phyloP scores from a whole-genome alignment of 1,139 yeast species.

The Suhomyces atakaporum region DNA sequence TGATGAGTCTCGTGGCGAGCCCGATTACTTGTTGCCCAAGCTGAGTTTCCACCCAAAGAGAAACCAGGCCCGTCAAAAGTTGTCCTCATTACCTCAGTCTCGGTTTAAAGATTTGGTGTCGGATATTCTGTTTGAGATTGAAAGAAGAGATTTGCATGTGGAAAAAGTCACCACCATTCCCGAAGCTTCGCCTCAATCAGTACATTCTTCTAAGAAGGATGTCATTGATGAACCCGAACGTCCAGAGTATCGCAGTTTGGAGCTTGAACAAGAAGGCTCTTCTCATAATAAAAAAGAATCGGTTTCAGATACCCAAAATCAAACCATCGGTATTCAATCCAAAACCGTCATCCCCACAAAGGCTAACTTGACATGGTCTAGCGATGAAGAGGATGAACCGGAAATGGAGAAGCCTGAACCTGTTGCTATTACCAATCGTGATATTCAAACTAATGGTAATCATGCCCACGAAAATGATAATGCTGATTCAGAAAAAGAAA shows the following conservation, averaged over 20 bases:
- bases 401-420: neutral
- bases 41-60: constrained; percentile 87
- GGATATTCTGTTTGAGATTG: constrained; percentile 86
- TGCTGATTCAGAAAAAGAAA: constrained; percentile 26
- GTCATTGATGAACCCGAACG: too few species aligned
- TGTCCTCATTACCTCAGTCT: constrained; percentile 78
- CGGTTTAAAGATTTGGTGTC: constrained; percentile 88
- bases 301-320: constrained; percentile 23
- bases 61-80: constrained; percentile 92
- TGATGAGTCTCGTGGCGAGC: constrained; percentile 54
- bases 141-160: constrained; percentile 64
- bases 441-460: too few species aligned
- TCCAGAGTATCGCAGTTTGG: too few species aligned
- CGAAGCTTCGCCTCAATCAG: constrained; percentile 5
- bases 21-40: constrained; percentile 67
- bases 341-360: constrained; percentile 74
- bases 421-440: neutral
- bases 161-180: constrained; percentile 11
- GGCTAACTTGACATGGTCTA: constrained; percentile 80
- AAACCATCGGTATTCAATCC: constrained; percentile 52
- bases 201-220: too few species aligned
- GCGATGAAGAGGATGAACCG: constrained; percentile 56
- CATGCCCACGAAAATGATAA: neutral
- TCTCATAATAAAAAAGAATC: constrained; percentile 8
- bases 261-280: too few species aligned